phyloP scores from a whole-genome alignment of 2,329 filamentous ascomycete species.

The Sclerotinia subarctica region DNA sequence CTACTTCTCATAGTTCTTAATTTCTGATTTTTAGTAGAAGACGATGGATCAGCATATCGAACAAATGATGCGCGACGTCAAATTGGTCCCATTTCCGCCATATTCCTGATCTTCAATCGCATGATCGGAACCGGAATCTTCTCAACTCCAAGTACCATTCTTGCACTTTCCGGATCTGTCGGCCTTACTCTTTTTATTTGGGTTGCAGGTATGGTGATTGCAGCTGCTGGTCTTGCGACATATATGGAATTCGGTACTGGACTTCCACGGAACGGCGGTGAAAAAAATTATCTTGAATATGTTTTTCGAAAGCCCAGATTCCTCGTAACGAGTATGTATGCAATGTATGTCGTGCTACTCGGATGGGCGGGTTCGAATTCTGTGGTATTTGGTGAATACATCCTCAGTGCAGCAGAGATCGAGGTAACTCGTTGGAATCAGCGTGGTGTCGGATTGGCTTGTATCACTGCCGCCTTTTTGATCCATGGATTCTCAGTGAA shows the following conservation, averaged over 20 bases:
- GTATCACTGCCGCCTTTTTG: conserved; percentile 61
- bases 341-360: conserved; percentile 59
- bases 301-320: conserved; percentile 60
- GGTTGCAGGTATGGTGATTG: conserved; percentile 60
- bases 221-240: conserved; percentile 59
- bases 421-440: conserved; percentile 66
- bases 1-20: neutral
- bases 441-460: conserved; percentile 62
- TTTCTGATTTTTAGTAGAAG: conserved; percentile 7
- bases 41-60: conserved; percentile 13
- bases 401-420: conserved; percentile 61
- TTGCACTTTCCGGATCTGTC: conserved; percentile 56
- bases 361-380: conserved; percentile 66
- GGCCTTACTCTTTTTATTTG: conserved; percentile 62
- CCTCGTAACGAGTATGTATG: conserved; percentile 58
- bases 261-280: conserved; percentile 61
- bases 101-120: conserved; percentile 61
- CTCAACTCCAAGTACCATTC: conserved; percentile 58
- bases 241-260: conserved; percentile 65
- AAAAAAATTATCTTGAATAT: conserved; percentile 66
- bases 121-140: conserved; percentile 68
- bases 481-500: conserved; percentile 63
- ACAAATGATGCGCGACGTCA: conserved; percentile 42
- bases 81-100: conserved; percentile 54
- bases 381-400: conserved; percentile 68